phyloP scores from a whole-genome alignment of 805 yeast species.

The Hanseniaspora taiwanica region DNA sequence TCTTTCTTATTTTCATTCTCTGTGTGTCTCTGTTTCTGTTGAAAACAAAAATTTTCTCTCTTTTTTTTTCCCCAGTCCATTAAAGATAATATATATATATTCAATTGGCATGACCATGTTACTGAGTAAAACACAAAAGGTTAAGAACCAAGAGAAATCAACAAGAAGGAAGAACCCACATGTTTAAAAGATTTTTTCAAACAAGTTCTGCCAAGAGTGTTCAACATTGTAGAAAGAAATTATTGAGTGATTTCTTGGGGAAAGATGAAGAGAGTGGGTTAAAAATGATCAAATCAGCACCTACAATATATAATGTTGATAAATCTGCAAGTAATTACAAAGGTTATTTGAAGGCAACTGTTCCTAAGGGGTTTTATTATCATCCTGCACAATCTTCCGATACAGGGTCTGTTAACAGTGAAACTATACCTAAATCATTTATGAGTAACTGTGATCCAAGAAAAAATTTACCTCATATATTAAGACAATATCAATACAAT shows the following conservation, averaged over 20 bases:
- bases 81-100: no score
- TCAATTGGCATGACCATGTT: no score
- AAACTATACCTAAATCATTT: constrained; percentile 53
- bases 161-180: no score
- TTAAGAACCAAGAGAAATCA: no score
- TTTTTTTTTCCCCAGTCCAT: no score
- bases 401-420: constrained; percentile 30
- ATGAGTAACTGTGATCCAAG: constrained; percentile 52
- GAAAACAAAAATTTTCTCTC: no score
- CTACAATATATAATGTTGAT: constrained; percentile 45
- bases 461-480: constrained; percentile 22
- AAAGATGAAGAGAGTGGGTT: background rate
- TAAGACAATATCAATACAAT: constrained; percentile 14
- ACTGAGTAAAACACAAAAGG: no score
- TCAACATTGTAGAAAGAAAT: no score
- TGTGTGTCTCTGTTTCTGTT: no score
- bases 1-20: no score
- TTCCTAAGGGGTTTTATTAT: constrained; percentile 46
- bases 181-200: no score
- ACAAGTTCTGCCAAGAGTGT: no score
- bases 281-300: constrained; percentile 18
- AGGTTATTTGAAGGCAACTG: constrained; percentile 26
- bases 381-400: constrained; percentile 57
- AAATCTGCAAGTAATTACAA: constrained; percentile 57
- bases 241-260: background rate